Conservation (phyloP, 345 rosid genomes). For the Citrus mangshanensis region DNA sequence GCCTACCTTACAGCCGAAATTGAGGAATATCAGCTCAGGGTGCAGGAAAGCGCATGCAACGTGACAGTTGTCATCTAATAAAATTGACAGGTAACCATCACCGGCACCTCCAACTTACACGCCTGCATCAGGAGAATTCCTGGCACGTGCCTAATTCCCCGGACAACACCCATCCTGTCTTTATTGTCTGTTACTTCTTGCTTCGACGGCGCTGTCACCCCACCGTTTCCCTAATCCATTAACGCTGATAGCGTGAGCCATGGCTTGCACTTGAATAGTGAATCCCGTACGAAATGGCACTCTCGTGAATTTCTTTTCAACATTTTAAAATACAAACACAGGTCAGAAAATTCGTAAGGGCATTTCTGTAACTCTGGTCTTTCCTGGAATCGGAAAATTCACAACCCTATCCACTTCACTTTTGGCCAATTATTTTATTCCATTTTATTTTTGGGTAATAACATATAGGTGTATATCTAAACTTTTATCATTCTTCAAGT, state of each 20-base stretch:
- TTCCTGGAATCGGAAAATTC: neutral
- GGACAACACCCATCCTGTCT: neutral
- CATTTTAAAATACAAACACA: neutral
- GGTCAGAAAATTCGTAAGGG: neutral
- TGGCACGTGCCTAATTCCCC: neutral
- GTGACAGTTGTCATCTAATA: no score
- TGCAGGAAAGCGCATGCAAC: neutral
- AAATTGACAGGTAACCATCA: no score
- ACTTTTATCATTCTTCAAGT: neutral
- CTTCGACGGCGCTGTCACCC: neutral
- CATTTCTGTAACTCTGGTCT: neutral
- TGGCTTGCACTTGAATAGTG: neutral
- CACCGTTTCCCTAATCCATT: neutral
- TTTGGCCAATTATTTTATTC: neutral
- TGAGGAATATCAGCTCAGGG: no score
- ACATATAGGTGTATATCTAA: neutral
- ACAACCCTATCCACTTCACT: slow-evolving; percentile 19
- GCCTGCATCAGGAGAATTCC: neutral
- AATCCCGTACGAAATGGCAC: neutral
- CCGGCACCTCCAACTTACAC: neutral
- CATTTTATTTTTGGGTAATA: neutral
- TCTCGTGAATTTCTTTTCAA: neutral
- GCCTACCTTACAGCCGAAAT: no score
- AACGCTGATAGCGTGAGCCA: neutral
- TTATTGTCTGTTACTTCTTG: neutral